These are phyloP conservation scores for Persicaria tinctoria DNA, from an alignment of 148 eudicot species.

Conservation along the genomic window DNA sequence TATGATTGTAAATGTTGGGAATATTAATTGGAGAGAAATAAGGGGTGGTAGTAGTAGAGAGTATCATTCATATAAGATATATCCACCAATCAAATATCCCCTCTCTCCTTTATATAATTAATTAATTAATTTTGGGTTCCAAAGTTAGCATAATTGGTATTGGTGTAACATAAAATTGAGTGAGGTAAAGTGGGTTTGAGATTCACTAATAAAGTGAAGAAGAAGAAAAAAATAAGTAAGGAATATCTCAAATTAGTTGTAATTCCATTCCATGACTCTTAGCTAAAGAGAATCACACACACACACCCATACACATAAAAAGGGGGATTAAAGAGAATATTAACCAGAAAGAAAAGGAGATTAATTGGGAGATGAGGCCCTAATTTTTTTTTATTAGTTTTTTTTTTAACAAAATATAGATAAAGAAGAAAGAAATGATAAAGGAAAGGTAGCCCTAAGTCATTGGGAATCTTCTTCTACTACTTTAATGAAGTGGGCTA, in stretches of 20 bases:
- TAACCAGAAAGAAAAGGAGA: slow-evolving; percentile 9
- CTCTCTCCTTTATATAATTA: not conserved
- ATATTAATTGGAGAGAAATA: not conserved
- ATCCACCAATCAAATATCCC: not conserved
- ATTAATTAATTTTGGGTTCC: slow-evolving; percentile 25
- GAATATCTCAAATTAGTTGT: slow-evolving; percentile 27
- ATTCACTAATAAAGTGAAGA: slow-evolving; percentile 5
- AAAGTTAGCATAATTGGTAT: slow-evolving; percentile 41
- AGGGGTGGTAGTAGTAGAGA: slow-evolving; percentile 1
- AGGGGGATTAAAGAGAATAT: slow-evolving; percentile 10
- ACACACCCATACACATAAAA: slow-evolving; percentile 7
- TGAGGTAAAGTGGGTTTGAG: slow-evolving; percentile 29
- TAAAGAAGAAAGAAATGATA: not conserved
- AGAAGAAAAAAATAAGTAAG: slow-evolving; percentile 30
- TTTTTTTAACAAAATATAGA: not conserved
- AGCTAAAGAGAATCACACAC: slow-evolving; percentile 10
- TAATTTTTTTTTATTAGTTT: not conserved
- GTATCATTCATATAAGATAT: not conserved
- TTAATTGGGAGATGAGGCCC: not conserved
- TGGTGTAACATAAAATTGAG: slow-evolving; percentile 19
- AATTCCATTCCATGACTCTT: slow-evolving; percentile 9
- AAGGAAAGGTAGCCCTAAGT: not conserved
- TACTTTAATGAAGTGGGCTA: slow-evolving; percentile 10
- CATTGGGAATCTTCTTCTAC: slow-evolving; percentile 5
- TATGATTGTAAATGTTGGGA: not conserved